These are phyloP conservation scores for Inosperma sp. DNA, from an alignment of 768 basidiomycete species.

Conservation along the genomic window DNA sequence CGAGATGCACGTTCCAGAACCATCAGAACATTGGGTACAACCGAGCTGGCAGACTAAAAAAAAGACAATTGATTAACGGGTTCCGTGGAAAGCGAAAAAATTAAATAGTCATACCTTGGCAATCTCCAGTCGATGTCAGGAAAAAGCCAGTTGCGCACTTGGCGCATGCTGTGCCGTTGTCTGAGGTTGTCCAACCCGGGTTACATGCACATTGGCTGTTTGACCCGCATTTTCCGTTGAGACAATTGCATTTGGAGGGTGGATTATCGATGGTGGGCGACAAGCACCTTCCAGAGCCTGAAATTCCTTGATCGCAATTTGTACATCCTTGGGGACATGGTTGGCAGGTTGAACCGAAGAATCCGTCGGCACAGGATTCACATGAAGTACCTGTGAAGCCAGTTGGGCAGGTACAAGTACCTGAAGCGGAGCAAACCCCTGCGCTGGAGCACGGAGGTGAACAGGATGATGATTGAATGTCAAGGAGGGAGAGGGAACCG, in stretches of 20 bases:
- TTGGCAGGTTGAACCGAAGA: conserved; percentile 71
- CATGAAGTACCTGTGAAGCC: conserved; percentile 79
- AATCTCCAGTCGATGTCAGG: conserved; percentile 62
- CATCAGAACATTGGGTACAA: conserved; percentile 64
- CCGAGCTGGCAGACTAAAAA: conserved; percentile 63
- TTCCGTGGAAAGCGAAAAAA: neutral
- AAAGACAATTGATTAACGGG: conserved; percentile 7
- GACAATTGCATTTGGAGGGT: conserved; percentile 71
- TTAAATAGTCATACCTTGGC: too few species aligned
- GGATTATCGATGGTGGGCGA: conserved; percentile 43
- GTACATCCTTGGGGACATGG: conserved; percentile 66
- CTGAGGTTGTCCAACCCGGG: conserved; percentile 65
- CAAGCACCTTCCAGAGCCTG: conserved; percentile 73
- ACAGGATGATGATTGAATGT: conserved; percentile 70
- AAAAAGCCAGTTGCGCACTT: conserved; percentile 76
- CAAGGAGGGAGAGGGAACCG: conserved; percentile 54
- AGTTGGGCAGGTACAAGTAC: conserved; percentile 64
- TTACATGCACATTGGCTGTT: conserved; percentile 73
- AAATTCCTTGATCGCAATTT: conserved; percentile 73
- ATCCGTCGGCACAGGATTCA: conserved; percentile 68
- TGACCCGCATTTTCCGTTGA: conserved; percentile 70
- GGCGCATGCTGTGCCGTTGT: conserved; percentile 73
- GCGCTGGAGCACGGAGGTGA: conserved; percentile 70
- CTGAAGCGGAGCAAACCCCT: conserved; percentile 66
- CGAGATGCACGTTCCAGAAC: conserved; percentile 65